Evolutionary conservation across 176 grass and related monocot species (phyloP), one percentile per base, ranked within the genome.

Genomic region (Thinopyrum elongatum): DNA sequence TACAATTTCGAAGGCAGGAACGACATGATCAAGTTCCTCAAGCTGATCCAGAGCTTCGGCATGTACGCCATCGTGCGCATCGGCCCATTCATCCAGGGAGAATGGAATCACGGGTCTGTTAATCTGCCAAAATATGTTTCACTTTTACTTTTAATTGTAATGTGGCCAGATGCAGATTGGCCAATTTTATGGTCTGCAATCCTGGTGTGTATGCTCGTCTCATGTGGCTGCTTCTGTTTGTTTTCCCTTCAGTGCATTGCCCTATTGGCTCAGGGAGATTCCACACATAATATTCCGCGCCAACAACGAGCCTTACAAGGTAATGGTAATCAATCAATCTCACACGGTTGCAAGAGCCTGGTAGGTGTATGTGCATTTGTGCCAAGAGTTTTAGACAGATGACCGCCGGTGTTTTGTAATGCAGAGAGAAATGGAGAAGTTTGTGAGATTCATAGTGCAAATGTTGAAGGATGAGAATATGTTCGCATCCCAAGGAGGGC

Each of bases 251-350:
- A 95, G 93, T 88, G 95, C 91, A 6, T 83, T 98, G 19, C 95
- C 95, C 19, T 98, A 93, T 41, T 98, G 93, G 95, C 89, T 98
- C 64, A 92, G 89, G 73, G 95, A 98, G 85, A 86, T 98, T 11
- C 69, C 82, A 11, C 77, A 15, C 70, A 93, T 98, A 59, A 82
- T 85, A 78, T 98, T 98, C 44, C 85, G 95, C 47, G 92, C 95
- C 26, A 89, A 95, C 75, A 98, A 98, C 53, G 87, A 95, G 3
- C 80, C 92, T 9, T 98, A 66, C 87, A 95, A 91, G 93, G 93
- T 98, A 75, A 84, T 42, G n/a, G 21, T 5, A 49, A 53, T 17
- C 49, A 53, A 36, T 58, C 55, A 21, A n/a, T n/a, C 3, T 60
- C 63, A 60, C 53, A 38, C 13, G 6, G 26, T 84, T 84, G 28